These are phyloP conservation scores for Aspergillus phoenicis DNA, from an alignment of 2,329 filamentous ascomycete species.

Conservation along the genomic window DNA sequence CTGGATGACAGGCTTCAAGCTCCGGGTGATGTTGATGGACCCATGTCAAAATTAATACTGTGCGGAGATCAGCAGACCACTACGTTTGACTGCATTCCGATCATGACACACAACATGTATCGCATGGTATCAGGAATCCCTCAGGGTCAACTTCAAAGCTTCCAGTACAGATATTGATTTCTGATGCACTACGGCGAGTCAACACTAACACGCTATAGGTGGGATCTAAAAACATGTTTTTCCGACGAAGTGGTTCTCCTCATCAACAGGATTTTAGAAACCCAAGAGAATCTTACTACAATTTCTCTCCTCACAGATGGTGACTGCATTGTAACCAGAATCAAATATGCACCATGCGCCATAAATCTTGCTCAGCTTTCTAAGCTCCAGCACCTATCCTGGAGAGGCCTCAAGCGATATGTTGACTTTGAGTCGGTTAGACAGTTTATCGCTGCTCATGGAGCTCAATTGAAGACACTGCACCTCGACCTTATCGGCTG, in stretches of 20 bases:
- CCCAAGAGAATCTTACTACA: neutral
- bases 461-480: neutral
- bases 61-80: neutral
- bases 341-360: neutral
- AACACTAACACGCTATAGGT: neutral
- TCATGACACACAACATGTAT: neutral
- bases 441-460: neutral
- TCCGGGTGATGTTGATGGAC: no score
- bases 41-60: neutral
- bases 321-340: neutral
- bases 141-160: neutral
- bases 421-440: neutral
- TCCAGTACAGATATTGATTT: neutral
- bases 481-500: slow-evolving; percentile 1
- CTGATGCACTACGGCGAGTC: neutral
- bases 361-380: neutral
- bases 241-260: neutral
- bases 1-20: neutral
- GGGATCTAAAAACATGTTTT: neutral
- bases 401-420: neutral
- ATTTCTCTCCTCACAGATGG: neutral
- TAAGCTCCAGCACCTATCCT: neutral
- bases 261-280: neutral
- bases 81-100: neutral
- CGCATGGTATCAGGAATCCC: neutral